These are phyloP conservation scores for Vitis hybrid DNA, from an alignment of 177 flowering plant species.

Conservation along the genomic window DNA sequence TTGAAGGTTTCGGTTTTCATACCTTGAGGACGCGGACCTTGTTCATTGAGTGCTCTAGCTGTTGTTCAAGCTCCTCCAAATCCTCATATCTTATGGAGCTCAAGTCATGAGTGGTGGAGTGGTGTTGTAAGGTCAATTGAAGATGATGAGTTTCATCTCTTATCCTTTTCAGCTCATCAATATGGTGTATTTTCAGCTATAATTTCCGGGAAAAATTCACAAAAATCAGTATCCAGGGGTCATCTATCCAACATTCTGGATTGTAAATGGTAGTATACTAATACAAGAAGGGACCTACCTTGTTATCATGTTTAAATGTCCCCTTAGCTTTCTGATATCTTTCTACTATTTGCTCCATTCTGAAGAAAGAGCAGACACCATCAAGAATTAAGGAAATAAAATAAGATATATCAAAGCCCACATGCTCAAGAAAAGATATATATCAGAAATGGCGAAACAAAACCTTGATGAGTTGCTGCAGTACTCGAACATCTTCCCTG, in stretches of 20 bases:
- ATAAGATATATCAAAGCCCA: no score
- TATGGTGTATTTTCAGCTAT: conserved; percentile 29
- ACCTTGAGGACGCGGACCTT: conserved; percentile 63
- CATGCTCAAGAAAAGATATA: no score
- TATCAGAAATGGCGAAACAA: no score
- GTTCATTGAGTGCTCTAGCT: conserved; percentile 42
- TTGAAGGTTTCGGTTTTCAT: neutral
- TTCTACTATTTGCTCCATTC: conserved; percentile 42
- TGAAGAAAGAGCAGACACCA: conserved; percentile 10
- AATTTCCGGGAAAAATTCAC: neutral
- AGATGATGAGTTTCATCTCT: conserved; percentile 42
- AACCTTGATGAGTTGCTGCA: conserved; percentile 32
- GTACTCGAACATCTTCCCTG: conserved; percentile 49
- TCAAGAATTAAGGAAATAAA: no score
- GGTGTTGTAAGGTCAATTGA: conserved; percentile 42
- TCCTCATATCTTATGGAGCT: conserved; percentile 33
- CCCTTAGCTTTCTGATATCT: conserved; percentile 33
- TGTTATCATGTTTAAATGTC: conserved; percentile 25
- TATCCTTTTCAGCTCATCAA: conserved; percentile 39
- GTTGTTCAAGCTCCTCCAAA: conserved; percentile 46
- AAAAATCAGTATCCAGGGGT: no score
- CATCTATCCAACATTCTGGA: no score
- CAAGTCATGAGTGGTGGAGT: conserved; percentile 46
- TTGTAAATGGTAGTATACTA: no score
- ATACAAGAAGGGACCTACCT: conserved; percentile 11